Percentiles rank a stretch among this genome's conserved stretches.
phyloP scores from a whole-genome alignment of 1,139 yeast genomes.

The Candida sojae region DNA sequence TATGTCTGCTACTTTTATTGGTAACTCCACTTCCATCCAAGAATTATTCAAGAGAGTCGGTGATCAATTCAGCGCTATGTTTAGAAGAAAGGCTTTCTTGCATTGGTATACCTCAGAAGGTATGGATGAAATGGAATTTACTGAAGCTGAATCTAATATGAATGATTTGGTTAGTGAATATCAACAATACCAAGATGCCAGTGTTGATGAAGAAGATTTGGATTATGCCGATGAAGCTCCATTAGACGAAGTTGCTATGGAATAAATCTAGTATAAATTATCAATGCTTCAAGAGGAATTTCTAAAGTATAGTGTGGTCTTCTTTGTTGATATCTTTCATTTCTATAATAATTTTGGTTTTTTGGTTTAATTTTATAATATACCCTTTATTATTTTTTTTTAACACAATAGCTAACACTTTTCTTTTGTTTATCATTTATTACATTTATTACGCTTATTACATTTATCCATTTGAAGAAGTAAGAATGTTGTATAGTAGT shows the following conservation, averaged over 20 bases:
- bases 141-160: conserved; percentile 86
- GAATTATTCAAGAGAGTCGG: conserved; percentile 89
- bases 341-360: conserved; percentile 4
- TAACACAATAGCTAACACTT: conserved; percentile 2
- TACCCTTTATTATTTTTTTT: conserved; percentile 4
- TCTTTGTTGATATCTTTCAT: conserved; percentile 2
- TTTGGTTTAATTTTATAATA: conserved; percentile 3
- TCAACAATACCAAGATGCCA: conserved; percentile 89
- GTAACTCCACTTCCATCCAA: conserved; percentile 90
- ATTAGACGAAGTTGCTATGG: conserved; percentile 52
- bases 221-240: conserved; percentile 69
- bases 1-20: conserved; percentile 90
- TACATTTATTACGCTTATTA: neutral
- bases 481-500: conserved; percentile 5
- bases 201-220: conserved; percentile 69
- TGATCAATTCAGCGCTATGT: conserved; percentile 89
- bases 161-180: conserved; percentile 85
- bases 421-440: neutral
- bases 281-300: no score
- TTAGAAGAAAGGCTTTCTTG: conserved; percentile 90
- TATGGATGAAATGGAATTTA: conserved; percentile 92
- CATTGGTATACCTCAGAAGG: conserved; percentile 96
- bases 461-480: neutral
- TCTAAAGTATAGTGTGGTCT: neutral
- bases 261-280: conserved; percentile 20